Conservation (phyloP, 2,329 filamentous ascomycete species). For the Hirsutella minnesotensis region DNA sequence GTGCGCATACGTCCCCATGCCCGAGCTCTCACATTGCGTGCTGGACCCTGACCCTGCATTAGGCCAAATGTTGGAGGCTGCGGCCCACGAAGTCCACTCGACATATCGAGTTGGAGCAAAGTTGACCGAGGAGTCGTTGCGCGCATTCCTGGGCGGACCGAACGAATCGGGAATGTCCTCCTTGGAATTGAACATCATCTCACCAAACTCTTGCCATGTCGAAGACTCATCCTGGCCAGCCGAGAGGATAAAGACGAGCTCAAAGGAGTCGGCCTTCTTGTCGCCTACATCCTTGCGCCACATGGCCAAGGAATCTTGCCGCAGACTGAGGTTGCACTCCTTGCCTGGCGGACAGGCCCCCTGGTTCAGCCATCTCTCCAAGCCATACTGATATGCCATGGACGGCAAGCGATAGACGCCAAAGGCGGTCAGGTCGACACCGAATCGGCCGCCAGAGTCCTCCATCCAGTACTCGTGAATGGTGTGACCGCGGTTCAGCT, state of each 20-base stretch:
- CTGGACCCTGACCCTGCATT: conserved; percentile 40
- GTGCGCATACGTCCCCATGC: conserved; percentile 40
- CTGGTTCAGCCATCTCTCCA: conserved; percentile 35
- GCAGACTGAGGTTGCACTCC: conserved; percentile 33
- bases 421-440: conserved; percentile 40
- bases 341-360: conserved; percentile 30
- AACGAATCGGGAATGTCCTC: conserved; percentile 36
- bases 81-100: conserved; percentile 40
- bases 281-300: conserved; percentile 41
- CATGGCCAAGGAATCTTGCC: conserved; percentile 33
- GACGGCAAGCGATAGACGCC: conserved; percentile 37
- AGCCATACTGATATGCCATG: conserved; percentile 36
- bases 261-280: conserved; percentile 31
- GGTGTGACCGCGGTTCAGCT: conserved; percentile 38
- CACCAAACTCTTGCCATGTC: conserved; percentile 44
- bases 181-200: conserved; percentile 36
- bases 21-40: conserved; percentile 40
- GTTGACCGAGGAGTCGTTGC: conserved; percentile 23
- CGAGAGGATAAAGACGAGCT: conserved; percentile 41
- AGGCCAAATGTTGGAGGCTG: conserved; percentile 39
- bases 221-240: conserved; percentile 43
- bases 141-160: conserved; percentile 27
- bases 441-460: conserved; percentile 38
- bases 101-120: conserved; percentile 39
- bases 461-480: conserved; percentile 48